phyloP scores from a whole-genome alignment of 352 stramenopile species.

The Phytophthora chlamydospora region DNA sequence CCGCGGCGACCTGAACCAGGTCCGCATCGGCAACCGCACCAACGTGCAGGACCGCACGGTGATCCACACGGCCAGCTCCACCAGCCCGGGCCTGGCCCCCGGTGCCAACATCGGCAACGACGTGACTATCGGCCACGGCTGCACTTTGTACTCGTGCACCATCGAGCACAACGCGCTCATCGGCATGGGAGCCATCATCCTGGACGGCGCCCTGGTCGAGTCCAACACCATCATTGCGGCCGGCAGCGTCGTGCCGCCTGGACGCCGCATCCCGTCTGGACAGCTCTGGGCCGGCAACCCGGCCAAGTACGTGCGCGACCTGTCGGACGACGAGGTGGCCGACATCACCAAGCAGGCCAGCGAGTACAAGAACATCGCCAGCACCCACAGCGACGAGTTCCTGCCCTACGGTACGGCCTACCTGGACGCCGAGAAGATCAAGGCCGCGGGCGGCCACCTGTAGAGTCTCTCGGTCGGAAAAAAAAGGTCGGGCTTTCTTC shows the following conservation, averaged over 20 bases:
- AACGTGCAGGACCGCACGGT: slow-evolving; percentile 98
- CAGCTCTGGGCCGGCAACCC: slow-evolving; percentile 98
- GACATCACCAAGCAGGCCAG: slow-evolving; percentile 87
- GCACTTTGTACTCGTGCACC: slow-evolving; percentile 96
- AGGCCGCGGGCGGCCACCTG: slow-evolving; percentile 77
- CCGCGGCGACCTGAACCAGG: slow-evolving; percentile 91
- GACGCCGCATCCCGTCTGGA: slow-evolving; percentile 88
- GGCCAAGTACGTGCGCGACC: slow-evolving; percentile 93
- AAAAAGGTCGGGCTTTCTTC: not conserved
- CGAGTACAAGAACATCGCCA: slow-evolving; percentile 86
- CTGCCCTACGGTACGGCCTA: slow-evolving; percentile 90
- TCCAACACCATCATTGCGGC: slow-evolving; percentile 95
- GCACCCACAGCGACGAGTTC: slow-evolving; percentile 91
- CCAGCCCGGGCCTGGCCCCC: slow-evolving; percentile 73
- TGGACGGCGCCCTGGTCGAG: slow-evolving; percentile 92
- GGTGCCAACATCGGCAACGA: slow-evolving; percentile 95
- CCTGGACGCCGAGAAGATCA: slow-evolving; percentile 89
- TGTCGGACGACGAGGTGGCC: slow-evolving; percentile 93
- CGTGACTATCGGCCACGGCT: slow-evolving; percentile 95
- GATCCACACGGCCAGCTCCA: slow-evolving; percentile 92
- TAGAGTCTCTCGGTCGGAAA: slow-evolving; percentile 45
- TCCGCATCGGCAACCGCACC: slow-evolving; percentile 95
- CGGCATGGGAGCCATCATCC: slow-evolving; percentile 95
- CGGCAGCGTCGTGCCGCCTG: slow-evolving; percentile 93
- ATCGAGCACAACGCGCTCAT: slow-evolving; percentile 97